Evolutionary conservation across 2,329 filamentous ascomycete genomes (phyloP).

Genomic region (Trichoderma guizhouense): DNA sequence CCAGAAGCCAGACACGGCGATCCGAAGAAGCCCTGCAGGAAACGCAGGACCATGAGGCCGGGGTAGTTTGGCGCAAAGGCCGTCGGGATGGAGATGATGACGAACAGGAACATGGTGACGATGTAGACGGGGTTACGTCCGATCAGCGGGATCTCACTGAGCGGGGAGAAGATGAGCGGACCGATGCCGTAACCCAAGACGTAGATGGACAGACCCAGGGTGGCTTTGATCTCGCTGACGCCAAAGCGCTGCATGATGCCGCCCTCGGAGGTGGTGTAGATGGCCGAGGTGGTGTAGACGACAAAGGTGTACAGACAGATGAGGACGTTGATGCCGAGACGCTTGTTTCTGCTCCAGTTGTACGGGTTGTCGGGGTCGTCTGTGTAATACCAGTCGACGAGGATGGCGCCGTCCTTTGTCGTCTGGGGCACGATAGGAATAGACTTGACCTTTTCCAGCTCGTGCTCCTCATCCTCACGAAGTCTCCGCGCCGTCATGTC

Average conservation of each 20-base stretch:
- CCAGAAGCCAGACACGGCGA: constrained; percentile 62
- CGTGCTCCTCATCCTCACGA: constrained; percentile 32
- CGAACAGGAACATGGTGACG: constrained; percentile 64
- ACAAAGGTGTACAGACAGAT: constrained; percentile 59
- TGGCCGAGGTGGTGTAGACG: constrained; percentile 50
- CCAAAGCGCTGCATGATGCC: constrained; percentile 53
- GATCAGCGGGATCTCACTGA: constrained; percentile 63
- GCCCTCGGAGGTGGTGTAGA: constrained; percentile 44
- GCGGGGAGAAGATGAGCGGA: constrained; percentile 62
- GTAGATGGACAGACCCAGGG: constrained; percentile 59
- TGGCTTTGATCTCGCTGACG: constrained; percentile 49
- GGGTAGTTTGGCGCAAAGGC: constrained; percentile 61
- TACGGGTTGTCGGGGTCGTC: constrained; percentile 55
- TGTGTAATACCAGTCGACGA: constrained; percentile 54
- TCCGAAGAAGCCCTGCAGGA: constrained; percentile 64
- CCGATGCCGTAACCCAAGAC: constrained; percentile 63
- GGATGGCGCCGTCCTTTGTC: constrained; percentile 48
- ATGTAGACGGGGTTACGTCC: constrained; percentile 68
- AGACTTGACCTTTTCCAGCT: constrained; percentile 43
- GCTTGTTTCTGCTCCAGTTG: constrained; percentile 49
- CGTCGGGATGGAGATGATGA: constrained; percentile 62
- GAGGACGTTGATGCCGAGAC: constrained; percentile 39
- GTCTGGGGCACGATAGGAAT: constrained; percentile 47
- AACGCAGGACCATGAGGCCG: constrained; percentile 61
- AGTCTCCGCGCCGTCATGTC: constrained; percentile 8